A percentile compares a stretch with the other conserved stretches of the same genome.
These are phyloP conservation scores for Castanospermum australe DNA, from an alignment of 306 rosid species.

Conservation along the genomic window DNA sequence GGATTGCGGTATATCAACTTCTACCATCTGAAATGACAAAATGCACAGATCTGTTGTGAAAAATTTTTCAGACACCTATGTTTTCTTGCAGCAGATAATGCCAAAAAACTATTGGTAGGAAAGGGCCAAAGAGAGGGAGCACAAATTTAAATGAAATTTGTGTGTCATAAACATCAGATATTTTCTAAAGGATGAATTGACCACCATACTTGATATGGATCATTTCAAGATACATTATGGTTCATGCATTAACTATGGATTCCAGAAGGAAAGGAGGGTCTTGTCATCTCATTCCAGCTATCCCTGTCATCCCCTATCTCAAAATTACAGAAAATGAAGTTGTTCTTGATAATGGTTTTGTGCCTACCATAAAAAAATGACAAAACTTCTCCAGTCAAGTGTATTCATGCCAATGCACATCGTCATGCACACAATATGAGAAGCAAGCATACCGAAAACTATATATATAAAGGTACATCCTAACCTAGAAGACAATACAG, in stretches of 20 bases:
- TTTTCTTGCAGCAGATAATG: neutral
- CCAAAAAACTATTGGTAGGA: neutral
- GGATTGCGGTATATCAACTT: constrained; percentile 82
- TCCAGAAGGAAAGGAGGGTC: neutral
- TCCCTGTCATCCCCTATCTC: neutral
- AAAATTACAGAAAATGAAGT: neutral
- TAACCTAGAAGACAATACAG: neutral
- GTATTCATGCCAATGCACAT: constrained; percentile 11
- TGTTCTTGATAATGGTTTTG: neutral
- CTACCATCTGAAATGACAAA: constrained; percentile 68
- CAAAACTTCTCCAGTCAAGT: neutral
- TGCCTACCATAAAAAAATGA: neutral
- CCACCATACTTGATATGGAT: neutral
- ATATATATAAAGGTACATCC: neutral
- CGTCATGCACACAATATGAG: neutral
- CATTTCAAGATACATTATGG: neutral
- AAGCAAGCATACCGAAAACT: constrained; percentile 7
- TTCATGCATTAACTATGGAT: neutral
- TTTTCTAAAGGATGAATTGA: neutral
- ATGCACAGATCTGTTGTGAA: neutral
- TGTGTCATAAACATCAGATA: neutral
- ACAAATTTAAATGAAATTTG: neutral
- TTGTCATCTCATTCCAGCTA: neutral
- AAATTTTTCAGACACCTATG: neutral
- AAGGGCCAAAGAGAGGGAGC: neutral